Evolutionary conservation across 805 yeast species (phyloP).

Genomic region (Candida alai): DNA sequence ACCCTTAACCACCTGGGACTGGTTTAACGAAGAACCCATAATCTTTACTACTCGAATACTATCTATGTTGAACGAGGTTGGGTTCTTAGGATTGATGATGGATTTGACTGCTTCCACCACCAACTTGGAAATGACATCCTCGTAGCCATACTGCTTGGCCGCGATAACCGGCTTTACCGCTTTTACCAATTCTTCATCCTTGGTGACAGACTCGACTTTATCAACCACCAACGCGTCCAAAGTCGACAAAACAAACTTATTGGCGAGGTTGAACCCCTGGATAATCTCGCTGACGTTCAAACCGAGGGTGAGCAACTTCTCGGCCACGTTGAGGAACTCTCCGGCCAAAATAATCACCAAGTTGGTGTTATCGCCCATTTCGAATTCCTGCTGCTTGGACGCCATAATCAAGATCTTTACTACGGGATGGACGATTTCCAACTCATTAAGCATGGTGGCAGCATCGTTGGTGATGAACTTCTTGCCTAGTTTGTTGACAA

Average conservation of each 20-base stretch:
- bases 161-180: slow-evolving; percentile 84
- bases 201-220: slow-evolving; percentile 53
- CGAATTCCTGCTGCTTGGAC: slow-evolving; percentile 92
- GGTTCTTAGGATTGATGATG: slow-evolving; percentile 65
- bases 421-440: slow-evolving; percentile 95
- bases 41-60: slow-evolving; percentile 93
- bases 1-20: slow-evolving; percentile 83
- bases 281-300: slow-evolving; percentile 87
- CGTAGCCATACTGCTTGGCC: slow-evolving; percentile 90
- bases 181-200: slow-evolving; percentile 54
- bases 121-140: slow-evolving; percentile 68
- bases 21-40: slow-evolving; percentile 80
- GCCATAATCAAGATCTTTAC: slow-evolving; percentile 96
- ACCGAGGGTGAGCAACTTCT: slow-evolving; percentile 79
- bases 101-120: slow-evolving; percentile 82
- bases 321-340: slow-evolving; percentile 82
- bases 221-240: slow-evolving; percentile 65
- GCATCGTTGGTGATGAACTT: slow-evolving; percentile 93
- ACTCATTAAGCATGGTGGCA: slow-evolving; percentile 92
- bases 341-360: slow-evolving; percentile 91
- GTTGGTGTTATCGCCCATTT: slow-evolving; percentile 96
- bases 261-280: slow-evolving; percentile 91
- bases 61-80: slow-evolving; percentile 78
- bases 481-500: slow-evolving; percentile 82
- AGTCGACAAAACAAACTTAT: slow-evolving; percentile 63